Evolutionary conservation across 2,329 filamentous ascomycete genomes (phyloP).

Genomic region (Diaporthe caulivora): DNA sequence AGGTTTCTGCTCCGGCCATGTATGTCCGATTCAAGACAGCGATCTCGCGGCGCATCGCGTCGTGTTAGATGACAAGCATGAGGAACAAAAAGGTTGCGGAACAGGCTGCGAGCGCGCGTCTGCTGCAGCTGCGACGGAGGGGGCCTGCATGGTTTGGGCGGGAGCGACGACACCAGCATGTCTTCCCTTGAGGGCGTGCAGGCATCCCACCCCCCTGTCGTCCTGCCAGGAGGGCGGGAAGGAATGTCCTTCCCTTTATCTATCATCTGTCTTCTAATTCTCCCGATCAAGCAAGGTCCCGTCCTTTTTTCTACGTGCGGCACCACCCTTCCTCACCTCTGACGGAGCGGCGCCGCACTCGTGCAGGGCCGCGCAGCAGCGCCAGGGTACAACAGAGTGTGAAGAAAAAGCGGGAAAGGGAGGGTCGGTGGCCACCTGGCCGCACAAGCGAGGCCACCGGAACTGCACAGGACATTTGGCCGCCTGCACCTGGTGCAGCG

Average conservation of each 20-base stretch:
- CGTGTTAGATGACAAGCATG: conserved; percentile 38
- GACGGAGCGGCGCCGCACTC: conserved; percentile 22
- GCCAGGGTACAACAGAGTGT: background rate
- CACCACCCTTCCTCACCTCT: background rate
- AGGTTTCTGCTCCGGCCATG: conserved; percentile 38
- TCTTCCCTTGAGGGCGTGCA: conserved; percentile 26
- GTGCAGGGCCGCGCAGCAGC: conserved; percentile 22
- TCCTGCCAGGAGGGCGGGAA: conserved; percentile 17
- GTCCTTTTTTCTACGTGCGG: conserved; percentile 17
- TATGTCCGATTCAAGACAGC: conserved; percentile 39
- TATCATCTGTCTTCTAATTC: conserved; percentile 3
- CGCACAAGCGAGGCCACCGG: conserved; percentile 39
- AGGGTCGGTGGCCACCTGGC: conserved; percentile 30
- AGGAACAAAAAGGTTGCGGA: conserved; percentile 22
- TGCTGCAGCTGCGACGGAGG: conserved; percentile 31
- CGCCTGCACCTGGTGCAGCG: conserved; percentile 39
- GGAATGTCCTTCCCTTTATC: conserved; percentile 3
- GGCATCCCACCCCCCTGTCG: background rate
- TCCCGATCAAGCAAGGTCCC: conserved; percentile 27
- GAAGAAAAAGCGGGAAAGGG: conserved; percentile 25
- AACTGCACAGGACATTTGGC: conserved; percentile 39
- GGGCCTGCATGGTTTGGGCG: conserved; percentile 24
- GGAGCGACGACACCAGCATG: conserved; percentile 23
- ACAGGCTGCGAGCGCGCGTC: conserved; percentile 28
- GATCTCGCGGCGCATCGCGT: conserved; percentile 39